Evolutionary conservation across 1,139 yeast species (phyloP).

Genomic region (Pneumocystis sp.): DNA sequence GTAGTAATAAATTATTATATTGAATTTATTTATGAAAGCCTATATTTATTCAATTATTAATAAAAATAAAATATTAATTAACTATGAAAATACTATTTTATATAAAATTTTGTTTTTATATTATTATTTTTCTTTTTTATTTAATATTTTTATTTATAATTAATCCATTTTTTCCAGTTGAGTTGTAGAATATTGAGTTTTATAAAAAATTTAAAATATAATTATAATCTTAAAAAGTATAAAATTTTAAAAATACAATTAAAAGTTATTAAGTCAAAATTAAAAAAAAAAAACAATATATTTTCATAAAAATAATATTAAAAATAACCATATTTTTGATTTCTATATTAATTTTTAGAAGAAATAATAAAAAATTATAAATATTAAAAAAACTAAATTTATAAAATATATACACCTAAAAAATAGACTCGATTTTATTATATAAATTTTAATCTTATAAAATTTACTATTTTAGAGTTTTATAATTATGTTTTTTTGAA

Average conservation of each 20-base stretch:
- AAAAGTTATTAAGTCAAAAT: constrained; percentile 45
- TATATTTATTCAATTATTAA: constrained; percentile 21
- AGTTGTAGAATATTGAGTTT: background rate
- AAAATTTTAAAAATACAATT: constrained; percentile 58
- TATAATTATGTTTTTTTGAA: constrained; percentile 88
- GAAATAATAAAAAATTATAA: constrained; percentile 33
- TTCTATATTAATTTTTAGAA: constrained; percentile 88
- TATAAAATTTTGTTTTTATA: constrained; percentile 4
- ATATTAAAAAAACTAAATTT: background rate
- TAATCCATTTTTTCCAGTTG: constrained; percentile 17
- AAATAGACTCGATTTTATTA: constrained; percentile 40
- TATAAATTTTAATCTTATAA: constrained; percentile 59
- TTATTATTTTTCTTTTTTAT: constrained; percentile 8
- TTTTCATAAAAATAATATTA: constrained; percentile 67
- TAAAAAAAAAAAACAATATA: constrained; percentile 61
- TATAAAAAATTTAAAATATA: constrained; percentile 47
- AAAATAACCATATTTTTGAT: constrained; percentile 65
- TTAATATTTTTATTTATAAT: constrained; percentile 7
- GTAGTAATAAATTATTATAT: background rate
- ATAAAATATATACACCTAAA: constrained; percentile 47
- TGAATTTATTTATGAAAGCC: constrained; percentile 3
- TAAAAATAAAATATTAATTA: constrained; percentile 34
- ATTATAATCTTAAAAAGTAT: constrained; percentile 95
- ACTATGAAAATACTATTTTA: constrained; percentile 67
- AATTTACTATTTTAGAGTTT: constrained; percentile 81